Evolutionary conservation across 805 yeast species (phyloP), one percentile per base, ranked within the genome.

Genomic region (Wickerhamomyces chambardii): DNA sequence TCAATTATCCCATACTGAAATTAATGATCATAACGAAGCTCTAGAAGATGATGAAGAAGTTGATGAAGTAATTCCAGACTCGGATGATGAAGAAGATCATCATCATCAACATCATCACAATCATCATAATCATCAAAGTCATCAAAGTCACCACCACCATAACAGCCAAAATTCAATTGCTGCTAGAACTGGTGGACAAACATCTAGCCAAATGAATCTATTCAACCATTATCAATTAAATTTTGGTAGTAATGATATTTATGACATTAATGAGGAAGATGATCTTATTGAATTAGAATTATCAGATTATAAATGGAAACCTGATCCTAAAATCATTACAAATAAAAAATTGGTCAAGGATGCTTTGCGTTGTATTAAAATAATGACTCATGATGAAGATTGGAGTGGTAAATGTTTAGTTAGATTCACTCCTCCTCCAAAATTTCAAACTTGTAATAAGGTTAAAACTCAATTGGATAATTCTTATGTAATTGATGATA

Each of bases 281-380:
- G 36, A 36, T 6, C 39, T 37, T 16, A 39, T 42, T 4, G 29
- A 21, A 5, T 47, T 45, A 26, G 48, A 49, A 8, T 40, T 44
- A 22, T 46, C 42, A 32, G 58, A 53, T 18, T 52, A 50, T 25
- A 67, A 74, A 45, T 76, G 82, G 81, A 49, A 44, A 6, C 82
- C 81, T 2, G 46, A 53, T 10, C 57, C 56, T 12, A 65, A 63
- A 38, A 38, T 46, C 16, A 45, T 52, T 18, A 45, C 66, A 3
- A 51, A 60, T 32, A 55, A 66, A 22, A 70, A 68, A 39, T 61
- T 58, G 40, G 59, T 69, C 30, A 62, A 70, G 31, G 75, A 75
- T 48, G 67, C 78, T 15, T 49, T 75, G 25, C 64, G 80, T 32
- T 76, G 84, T 42, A 70, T 76, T 18, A 70, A 64, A 43, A 70